These are phyloP conservation scores for Saccharomycopsis hybrid DNA, from an alignment of 1,139 yeast species.

Conservation along the genomic window DNA sequence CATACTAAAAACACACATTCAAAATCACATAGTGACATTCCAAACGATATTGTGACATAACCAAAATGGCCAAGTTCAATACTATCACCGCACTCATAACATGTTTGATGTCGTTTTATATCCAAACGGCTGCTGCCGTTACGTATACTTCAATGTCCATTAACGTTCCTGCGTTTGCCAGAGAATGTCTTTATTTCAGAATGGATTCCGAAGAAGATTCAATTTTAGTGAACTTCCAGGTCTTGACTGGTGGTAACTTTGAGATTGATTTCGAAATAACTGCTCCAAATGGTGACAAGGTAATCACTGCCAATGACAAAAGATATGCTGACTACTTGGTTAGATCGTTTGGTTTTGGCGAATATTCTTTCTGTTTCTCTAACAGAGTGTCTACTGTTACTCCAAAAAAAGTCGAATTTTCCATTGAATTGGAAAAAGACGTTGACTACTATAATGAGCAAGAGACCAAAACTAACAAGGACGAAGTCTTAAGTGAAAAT, in stretches of 20 bases:
- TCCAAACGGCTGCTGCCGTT: conserved; percentile 18
- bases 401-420: conserved; percentile 59
- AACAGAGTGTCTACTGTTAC: conserved; percentile 61
- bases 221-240: conserved; percentile 37
- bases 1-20: no score
- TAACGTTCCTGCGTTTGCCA: conserved; percentile 34
- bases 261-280: conserved; percentile 59
- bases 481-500: conserved; percentile 47
- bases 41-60: no score
- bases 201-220: conserved; percentile 31
- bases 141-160: conserved; percentile 31
- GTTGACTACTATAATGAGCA: conserved; percentile 45
- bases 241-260: conserved; percentile 61
- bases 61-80: neutral
- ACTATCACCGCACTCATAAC: neutral
- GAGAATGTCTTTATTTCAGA: conserved; percentile 35
- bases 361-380: conserved; percentile 61
- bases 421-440: conserved; percentile 47
- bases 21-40: no score
- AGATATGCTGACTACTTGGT: conserved; percentile 55
- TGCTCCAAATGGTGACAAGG: conserved; percentile 52
- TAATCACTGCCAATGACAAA: conserved; percentile 44
- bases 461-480: conserved; percentile 38
- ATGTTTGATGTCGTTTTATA: neutral
- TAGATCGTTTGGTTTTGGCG: conserved; percentile 51